These are phyloP conservation scores for Vaccinium myrtillus DNA, from an alignment of 148 eudicot genomes.

Conservation along the genomic window DNA sequence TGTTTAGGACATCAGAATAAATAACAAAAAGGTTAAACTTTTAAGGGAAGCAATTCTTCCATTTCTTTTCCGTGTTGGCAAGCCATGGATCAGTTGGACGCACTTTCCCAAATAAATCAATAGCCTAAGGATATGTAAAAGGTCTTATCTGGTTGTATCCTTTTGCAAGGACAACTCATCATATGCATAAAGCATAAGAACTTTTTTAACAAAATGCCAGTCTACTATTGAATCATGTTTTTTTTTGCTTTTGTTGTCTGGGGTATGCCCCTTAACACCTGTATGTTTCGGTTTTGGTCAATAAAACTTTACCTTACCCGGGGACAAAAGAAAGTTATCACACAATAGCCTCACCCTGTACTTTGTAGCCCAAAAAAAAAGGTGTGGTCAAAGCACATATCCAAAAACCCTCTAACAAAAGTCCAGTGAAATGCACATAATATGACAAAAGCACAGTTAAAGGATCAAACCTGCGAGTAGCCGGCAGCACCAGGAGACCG, in stretches of 20 bases:
- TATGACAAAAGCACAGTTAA: not conserved
- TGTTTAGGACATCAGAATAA: not conserved
- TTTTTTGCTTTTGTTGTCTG: too few species aligned
- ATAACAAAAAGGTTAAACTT: not conserved
- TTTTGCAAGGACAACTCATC: not conserved
- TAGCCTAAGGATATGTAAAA: not conserved
- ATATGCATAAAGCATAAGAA: not conserved
- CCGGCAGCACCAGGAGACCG: conserved; percentile 90
- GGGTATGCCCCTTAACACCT: too few species aligned
- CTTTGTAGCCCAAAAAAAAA: not conserved
- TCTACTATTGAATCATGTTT: not conserved
- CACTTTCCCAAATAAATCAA: conserved; percentile 7
- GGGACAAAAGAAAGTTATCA: not conserved
- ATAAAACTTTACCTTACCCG: too few species aligned
- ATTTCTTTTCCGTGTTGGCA: not conserved
- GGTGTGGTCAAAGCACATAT: not conserved
- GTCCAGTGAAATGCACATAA: not conserved
- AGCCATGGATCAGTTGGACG: not conserved
- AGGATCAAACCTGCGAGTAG: conserved; percentile 69
- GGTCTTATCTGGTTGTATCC: too few species aligned
- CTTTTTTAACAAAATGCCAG: not conserved
- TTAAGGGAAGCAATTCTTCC: not conserved
- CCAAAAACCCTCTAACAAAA: not conserved
- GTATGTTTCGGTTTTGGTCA: too few species aligned
- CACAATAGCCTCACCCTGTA: not conserved